Conservation (phyloP, 257 asterid species). For the Solanum chiquidenum region DNA sequence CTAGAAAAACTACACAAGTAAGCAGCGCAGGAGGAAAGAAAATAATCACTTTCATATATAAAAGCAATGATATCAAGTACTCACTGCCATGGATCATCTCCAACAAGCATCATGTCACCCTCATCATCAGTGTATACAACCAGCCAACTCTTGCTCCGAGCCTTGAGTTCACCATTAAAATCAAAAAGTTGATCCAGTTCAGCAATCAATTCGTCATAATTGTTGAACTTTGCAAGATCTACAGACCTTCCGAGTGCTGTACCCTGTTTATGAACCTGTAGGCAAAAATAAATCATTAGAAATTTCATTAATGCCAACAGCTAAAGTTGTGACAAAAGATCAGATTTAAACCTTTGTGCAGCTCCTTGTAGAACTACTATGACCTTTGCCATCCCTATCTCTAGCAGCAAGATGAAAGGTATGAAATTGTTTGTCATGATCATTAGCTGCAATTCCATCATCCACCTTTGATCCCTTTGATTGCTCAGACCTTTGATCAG, state of each 20-base stretch:
- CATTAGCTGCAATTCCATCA: slow-evolving; percentile 29
- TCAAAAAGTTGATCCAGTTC: slow-evolving; percentile 79
- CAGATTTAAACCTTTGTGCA: slow-evolving; percentile 72
- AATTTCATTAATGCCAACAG: background rate
- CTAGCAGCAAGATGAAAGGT: slow-evolving; percentile 19
- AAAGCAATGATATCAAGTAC: slow-evolving; percentile 5
- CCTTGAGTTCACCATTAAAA: slow-evolving; percentile 74
- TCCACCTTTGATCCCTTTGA: slow-evolving; percentile 52
- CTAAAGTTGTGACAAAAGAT: background rate
- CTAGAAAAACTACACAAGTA: background rate
- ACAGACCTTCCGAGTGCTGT: slow-evolving; percentile 95
- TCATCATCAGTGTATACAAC: slow-evolving; percentile 92
- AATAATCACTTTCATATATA: background rate
- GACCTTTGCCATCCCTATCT: slow-evolving; percentile 54
- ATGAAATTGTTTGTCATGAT: slow-evolving; percentile 50
- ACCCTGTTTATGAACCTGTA: slow-evolving; percentile 95
- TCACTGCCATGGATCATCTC: slow-evolving; percentile 99
- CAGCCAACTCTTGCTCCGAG: slow-evolving; percentile 64
- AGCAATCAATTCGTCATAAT: slow-evolving; percentile 58
- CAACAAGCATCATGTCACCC: slow-evolving; percentile 99
- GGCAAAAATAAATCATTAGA: background rate
- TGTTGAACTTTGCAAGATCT: slow-evolving; percentile 73
- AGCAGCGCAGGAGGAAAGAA: background rate
- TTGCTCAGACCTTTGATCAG: slow-evolving; percentile 45
- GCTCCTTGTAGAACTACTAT: slow-evolving; percentile 65